These are phyloP conservation scores for Phoenix dactylifera DNA, from an alignment of 176 grass and related monocot species.

Conservation along the genomic window DNA sequence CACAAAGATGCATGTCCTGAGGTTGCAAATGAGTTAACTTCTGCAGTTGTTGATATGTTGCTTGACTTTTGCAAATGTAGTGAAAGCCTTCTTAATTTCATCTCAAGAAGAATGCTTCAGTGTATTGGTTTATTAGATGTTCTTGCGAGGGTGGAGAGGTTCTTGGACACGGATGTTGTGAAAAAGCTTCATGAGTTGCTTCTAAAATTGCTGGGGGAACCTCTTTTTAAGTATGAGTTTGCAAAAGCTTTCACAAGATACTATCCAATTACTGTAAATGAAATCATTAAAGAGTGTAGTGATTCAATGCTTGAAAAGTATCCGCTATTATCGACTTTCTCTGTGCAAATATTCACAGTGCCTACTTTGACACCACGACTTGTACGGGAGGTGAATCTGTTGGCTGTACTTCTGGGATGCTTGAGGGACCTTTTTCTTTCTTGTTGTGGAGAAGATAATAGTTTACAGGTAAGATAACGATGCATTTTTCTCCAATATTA, in stretches of 20 bases:
- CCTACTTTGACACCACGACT: slow-evolving; percentile 57
- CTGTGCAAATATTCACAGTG: slow-evolving; percentile 99
- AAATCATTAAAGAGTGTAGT: slow-evolving; percentile 49
- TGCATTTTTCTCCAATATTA: not conserved
- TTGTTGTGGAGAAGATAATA: slow-evolving; percentile 60
- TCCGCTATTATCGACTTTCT: slow-evolving; percentile 54
- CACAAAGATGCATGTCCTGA: slow-evolving; percentile 6
- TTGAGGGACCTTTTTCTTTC: slow-evolving; percentile 65
- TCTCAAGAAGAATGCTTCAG: slow-evolving; percentile 47
- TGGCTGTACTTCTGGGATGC: slow-evolving; percentile 62
- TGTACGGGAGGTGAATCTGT: slow-evolving; percentile 68
- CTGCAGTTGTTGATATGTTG: slow-evolving; percentile 53
- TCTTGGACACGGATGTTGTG: slow-evolving; percentile 55
- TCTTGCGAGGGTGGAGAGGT: slow-evolving; percentile 47
- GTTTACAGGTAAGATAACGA: slow-evolving; percentile 51
- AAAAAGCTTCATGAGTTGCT: slow-evolving; percentile 87
- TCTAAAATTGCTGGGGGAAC: slow-evolving; percentile 83
- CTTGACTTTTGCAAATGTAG: slow-evolving; percentile 66
- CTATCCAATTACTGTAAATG: slow-evolving; percentile 53
- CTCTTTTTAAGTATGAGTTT: slow-evolving; percentile 83
- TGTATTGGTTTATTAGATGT: slow-evolving; percentile 52
- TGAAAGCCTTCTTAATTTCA: slow-evolving; percentile 85
- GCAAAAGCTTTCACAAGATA: slow-evolving; percentile 68
- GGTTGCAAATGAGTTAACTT: slow-evolving; percentile 48
- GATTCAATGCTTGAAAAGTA: slow-evolving; percentile 45